phyloP scores from a whole-genome alignment of 2,329 filamentous ascomycete species.

The Sporothrix schenckii region DNA sequence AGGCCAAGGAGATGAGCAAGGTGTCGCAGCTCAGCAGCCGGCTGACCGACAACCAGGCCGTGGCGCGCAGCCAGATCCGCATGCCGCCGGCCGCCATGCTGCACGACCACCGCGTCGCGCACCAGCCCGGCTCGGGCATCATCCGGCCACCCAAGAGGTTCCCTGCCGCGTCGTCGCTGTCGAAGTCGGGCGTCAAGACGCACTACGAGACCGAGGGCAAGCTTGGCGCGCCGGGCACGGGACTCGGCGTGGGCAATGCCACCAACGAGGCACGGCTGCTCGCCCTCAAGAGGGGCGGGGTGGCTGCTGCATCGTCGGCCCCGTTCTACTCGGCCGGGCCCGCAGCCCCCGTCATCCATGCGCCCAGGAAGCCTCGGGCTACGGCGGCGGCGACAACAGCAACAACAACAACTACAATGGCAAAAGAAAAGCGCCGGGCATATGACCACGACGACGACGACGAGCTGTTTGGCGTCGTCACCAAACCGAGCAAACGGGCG shows the following conservation, averaged over 20 bases:
- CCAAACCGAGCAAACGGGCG: conserved; percentile 29
- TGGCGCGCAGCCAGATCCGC: conserved; percentile 48
- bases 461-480: conserved; percentile 33
- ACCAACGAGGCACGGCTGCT: conserved; percentile 45
- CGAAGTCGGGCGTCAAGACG: background rate
- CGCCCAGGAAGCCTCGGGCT: conserved; percentile 37
- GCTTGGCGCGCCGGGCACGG: conserved; percentile 38
- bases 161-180: conserved; percentile 15
- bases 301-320: background rate
- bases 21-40: conserved; percentile 53
- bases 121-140: conserved; percentile 36
- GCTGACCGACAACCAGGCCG: conserved; percentile 43
- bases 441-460: conserved; percentile 28
- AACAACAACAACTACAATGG: too few species aligned
- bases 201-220: conserved; percentile 32
- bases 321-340: background rate
- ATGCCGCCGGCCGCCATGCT: conserved; percentile 59
- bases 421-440: conserved; percentile 24
- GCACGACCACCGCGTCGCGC: conserved; percentile 53
- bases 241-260: conserved; percentile 26
- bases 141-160: conserved; percentile 35
- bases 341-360: background rate
- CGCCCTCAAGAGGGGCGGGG: conserved; percentile 41
- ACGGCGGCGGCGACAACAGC: conserved; percentile 32
- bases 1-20: conserved; percentile 57